A percentile compares a stretch with the other conserved stretches of the same genome.
Conservation (phyloP, 2,329 filamentous ascomycete genomes). For the Plectosphaerella sp. region DNA sequence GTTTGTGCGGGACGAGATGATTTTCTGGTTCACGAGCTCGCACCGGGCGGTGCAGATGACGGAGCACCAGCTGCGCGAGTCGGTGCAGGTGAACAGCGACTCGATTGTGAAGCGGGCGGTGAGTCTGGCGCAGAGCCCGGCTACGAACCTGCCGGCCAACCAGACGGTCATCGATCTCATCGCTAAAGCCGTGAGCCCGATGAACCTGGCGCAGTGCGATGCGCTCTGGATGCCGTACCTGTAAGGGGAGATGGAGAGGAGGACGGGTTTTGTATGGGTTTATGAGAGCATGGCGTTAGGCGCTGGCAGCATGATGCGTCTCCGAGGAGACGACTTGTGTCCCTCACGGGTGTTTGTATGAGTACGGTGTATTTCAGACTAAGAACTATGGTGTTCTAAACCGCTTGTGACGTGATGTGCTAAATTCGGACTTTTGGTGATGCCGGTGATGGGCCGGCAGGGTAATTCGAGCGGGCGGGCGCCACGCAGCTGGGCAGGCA, state of each 20-base stretch:
- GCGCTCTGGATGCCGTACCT: slow-evolving; percentile 97
- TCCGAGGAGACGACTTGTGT: too few species aligned
- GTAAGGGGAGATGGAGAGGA: slow-evolving; percentile 34
- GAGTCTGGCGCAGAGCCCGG: slow-evolving; percentile 73
- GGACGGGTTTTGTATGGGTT: background rate
- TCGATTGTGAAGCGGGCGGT: slow-evolving; percentile 87
- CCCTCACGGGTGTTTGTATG: too few species aligned
- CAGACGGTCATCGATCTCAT: slow-evolving; percentile 96
- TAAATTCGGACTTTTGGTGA: too few species aligned
- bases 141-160: slow-evolving; percentile 83
- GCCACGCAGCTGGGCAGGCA: too few species aligned
- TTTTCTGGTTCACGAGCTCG: slow-evolving; percentile 85
- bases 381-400: too few species aligned
- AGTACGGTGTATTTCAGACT: too few species aligned
- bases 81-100: slow-evolving; percentile 82
- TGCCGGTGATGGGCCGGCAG: too few species aligned
- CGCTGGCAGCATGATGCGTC: too few species aligned
- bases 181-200: slow-evolving; percentile 86
- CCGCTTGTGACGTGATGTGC: too few species aligned
- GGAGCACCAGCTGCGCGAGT: slow-evolving; percentile 69
- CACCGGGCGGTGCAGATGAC: slow-evolving; percentile 55
- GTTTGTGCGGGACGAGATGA: slow-evolving; percentile 97
- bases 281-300: too few species aligned
- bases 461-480: too few species aligned
- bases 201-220: slow-evolving; percentile 83